These are phyloP conservation scores for Auriscalpium microsporum DNA, from an alignment of 768 basidiomycete species.

Conservation along the genomic window DNA sequence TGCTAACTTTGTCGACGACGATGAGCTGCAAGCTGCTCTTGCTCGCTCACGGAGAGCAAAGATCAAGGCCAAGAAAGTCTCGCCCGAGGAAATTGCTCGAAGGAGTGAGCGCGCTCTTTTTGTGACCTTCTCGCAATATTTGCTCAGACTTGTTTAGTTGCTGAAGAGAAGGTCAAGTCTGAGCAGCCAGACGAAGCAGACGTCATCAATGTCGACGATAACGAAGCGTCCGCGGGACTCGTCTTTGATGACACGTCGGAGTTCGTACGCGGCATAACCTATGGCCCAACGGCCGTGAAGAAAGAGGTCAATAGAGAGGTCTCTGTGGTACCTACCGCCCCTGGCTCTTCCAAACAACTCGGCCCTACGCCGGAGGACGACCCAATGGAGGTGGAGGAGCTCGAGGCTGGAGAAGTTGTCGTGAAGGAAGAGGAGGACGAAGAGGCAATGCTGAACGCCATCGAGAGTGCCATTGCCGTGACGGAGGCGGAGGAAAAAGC, in stretches of 20 bases:
- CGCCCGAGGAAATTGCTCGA: constrained; percentile 75
- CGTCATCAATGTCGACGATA: constrained; percentile 39
- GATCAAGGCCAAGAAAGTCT: constrained; percentile 65
- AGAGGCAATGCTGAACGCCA: constrained; percentile 73
- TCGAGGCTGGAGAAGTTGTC: constrained; percentile 75
- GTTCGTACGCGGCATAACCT: constrained; percentile 81
- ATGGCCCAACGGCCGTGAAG: constrained; percentile 42
- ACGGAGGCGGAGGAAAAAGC: constrained; percentile 47
- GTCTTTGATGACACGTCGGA: constrained; percentile 96
- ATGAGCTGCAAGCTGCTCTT: constrained; percentile 91
- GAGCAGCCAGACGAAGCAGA: constrained; percentile 33
- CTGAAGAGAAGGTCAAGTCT: constrained; percentile 49
- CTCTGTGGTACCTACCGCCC: constrained; percentile 5
- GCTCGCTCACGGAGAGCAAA: constrained; percentile 80
- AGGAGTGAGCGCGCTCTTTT: constrained; percentile 43
- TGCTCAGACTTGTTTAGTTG: constrained; percentile 37
- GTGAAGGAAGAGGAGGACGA: constrained; percentile 75
- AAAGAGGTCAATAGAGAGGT: constrained; percentile 13
- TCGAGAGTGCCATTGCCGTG: constrained; percentile 58
- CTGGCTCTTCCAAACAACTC: constrained; percentile 19
- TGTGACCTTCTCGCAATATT: neutral
- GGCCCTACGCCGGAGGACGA: constrained; percentile 56
- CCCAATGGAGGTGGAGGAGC: constrained; percentile 45
- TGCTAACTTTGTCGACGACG: constrained; percentile 93
- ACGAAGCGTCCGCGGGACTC: constrained; percentile 46